Conservation (phyloP, 1,139 yeast species). For the Scheffersomyces titani region DNA sequence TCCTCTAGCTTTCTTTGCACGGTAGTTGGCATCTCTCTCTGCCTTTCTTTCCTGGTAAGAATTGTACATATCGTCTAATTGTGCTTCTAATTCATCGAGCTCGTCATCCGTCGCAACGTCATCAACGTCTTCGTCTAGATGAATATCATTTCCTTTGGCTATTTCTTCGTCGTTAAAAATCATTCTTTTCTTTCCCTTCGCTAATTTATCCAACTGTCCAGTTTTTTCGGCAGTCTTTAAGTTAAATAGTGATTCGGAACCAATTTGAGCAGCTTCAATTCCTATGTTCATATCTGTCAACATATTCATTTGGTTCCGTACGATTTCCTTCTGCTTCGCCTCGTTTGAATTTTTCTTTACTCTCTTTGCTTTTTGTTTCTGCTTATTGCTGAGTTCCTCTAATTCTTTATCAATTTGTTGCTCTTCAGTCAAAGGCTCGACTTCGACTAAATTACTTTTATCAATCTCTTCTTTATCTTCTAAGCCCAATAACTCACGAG, state of each 20-base stretch:
- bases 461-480: conserved; percentile 52
- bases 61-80: conserved; percentile 80
- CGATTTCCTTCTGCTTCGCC: conserved; percentile 80
- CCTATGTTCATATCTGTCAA: conserved; percentile 91
- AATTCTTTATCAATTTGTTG: conserved; percentile 87
- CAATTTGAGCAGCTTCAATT: conserved; percentile 84
- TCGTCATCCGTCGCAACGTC: conserved; percentile 56
- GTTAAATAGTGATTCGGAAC: conserved; percentile 80
- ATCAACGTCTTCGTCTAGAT: conserved; percentile 42
- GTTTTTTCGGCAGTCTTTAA: conserved; percentile 82
- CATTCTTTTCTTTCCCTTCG: conserved; percentile 82
- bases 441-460: conserved; percentile 52
- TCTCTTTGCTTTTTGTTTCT: conserved; percentile 68
- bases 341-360: conserved; percentile 84
- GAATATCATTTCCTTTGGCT: conserved; percentile 56
- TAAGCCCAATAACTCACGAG: conserved; percentile 75
- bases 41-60: conserved; percentile 72
- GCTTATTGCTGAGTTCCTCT: conserved; percentile 69
- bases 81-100: conserved; percentile 73
- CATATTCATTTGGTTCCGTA: conserved; percentile 96
- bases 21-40: conserved; percentile 76
- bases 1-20: conserved; percentile 81
- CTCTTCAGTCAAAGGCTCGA: conserved; percentile 79
- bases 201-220: conserved; percentile 72
- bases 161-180: conserved; percentile 60